phyloP scores from a whole-genome alignment of 495 filamentous ascomycete species.

The Neurospora sp. region DNA sequence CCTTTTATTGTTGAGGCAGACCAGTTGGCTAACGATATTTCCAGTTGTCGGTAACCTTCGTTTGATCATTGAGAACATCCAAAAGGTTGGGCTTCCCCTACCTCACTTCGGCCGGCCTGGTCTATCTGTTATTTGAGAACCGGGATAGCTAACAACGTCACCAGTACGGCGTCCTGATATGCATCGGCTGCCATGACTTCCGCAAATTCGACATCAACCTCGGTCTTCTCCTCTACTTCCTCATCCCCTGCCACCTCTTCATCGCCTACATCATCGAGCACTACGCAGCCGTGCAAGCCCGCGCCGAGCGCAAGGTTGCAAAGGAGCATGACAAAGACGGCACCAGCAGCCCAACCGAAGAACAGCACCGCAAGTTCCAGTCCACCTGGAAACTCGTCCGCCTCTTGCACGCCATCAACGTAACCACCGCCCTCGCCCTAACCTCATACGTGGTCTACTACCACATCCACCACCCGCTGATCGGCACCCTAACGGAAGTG shows the following conservation, averaged over 20 bases:
- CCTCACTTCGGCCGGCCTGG: not conserved
- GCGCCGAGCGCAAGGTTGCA: conserved; percentile 44
- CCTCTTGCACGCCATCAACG: conserved; percentile 69
- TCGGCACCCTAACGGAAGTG: conserved; percentile 81
- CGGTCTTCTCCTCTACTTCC: conserved; percentile 65
- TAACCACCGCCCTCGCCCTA: conserved; percentile 65
- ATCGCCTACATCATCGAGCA: conserved; percentile 82
- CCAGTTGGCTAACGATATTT: not conserved
- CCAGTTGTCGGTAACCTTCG: conserved; percentile 85
- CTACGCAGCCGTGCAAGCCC: conserved; percentile 66
- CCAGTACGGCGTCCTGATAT: conserved; percentile 89
- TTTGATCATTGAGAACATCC: conserved; percentile 91
- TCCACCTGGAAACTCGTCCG: conserved; percentile 72
- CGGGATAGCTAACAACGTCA: conserved; percentile 11
- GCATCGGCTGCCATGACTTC: conserved; percentile 83
- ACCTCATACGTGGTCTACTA: conserved; percentile 83
- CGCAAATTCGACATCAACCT: conserved; percentile 65
- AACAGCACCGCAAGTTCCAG: conserved; percentile 50
- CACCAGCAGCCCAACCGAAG: conserved; percentile 40
- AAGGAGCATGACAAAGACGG: conserved; percentile 23
- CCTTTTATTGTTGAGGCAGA: not conserved
- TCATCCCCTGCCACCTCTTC: conserved; percentile 84
- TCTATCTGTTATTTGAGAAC: not conserved
- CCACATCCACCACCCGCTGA: conserved; percentile 81
- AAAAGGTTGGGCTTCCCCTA: conserved; percentile 53